Percentiles rank a stretch among this genome's conserved stretches.
These are phyloP conservation scores for Paecilomyces dactylethromorphus DNA, from an alignment of 2,329 filamentous ascomycete species.

Conservation along the genomic window DNA sequence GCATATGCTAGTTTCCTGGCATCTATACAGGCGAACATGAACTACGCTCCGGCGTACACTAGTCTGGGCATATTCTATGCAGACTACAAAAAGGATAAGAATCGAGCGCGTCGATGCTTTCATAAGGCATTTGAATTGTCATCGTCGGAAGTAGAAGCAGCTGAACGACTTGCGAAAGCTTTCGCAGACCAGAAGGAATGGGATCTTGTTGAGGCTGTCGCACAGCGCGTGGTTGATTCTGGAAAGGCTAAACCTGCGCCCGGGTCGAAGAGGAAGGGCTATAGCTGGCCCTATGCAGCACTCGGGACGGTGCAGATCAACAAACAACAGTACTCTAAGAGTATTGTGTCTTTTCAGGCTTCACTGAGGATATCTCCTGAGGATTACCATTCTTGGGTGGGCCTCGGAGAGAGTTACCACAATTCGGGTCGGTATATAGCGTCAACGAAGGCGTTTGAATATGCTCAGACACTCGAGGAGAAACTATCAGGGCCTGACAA, in stretches of 20 bases:
- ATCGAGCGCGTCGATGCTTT: conserved; percentile 83
- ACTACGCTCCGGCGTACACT: conserved; percentile 84
- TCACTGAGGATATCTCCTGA: conserved; percentile 75
- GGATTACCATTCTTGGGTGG: conserved; percentile 94
- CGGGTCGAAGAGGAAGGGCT: conserved; percentile 84
- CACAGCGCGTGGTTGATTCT: conserved; percentile 87
- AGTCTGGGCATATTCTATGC: conserved; percentile 84
- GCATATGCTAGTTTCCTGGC: conserved; percentile 79
- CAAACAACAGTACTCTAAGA: conserved; percentile 81
- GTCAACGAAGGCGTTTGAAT: conserved; percentile 83
- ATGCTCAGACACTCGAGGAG: conserved; percentile 71
- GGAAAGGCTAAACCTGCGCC: conserved; percentile 85
- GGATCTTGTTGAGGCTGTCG: conserved; percentile 91
- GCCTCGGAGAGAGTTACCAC: conserved; percentile 94
- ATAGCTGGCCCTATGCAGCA: conserved; percentile 94
- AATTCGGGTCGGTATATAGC: conserved; percentile 89
- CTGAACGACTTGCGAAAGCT: conserved; percentile 74
- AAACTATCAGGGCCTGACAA: conserved; percentile 47
- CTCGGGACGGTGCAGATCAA: conserved; percentile 92
- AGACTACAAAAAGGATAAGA: conserved; percentile 83
- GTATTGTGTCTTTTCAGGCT: conserved; percentile 85
- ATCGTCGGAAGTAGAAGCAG: conserved; percentile 74
- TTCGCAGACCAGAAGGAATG: conserved; percentile 91
- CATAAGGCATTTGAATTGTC: conserved; percentile 95
- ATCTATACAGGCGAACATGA: conserved; percentile 78